Percentiles rank a stretch among this genome's conserved stretches.
These are phyloP conservation scores for Priceomyces castillae DNA, from an alignment of 805 yeast species.

Conservation along the genomic window DNA sequence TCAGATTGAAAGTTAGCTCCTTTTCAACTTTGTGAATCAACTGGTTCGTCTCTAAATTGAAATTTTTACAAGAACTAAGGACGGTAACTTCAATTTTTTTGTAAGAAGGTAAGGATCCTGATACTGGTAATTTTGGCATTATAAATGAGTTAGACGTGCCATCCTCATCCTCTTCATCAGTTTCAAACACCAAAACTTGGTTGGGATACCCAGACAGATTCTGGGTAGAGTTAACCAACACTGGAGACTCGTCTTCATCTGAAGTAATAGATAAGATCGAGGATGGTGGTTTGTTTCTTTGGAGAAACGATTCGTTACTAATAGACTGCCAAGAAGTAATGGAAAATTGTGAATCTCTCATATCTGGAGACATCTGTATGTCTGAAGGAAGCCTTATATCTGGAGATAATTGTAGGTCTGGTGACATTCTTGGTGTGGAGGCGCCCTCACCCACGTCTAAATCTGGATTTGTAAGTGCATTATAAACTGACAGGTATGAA, in stretches of 20 bases:
- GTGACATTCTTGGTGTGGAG: slow-evolving; percentile 3
- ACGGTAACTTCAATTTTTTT: slow-evolving; percentile 20
- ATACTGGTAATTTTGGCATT: slow-evolving; percentile 36
- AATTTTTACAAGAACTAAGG: slow-evolving; percentile 17
- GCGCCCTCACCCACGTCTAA: slow-evolving; percentile 25
- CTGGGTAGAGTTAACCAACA: slow-evolving; percentile 19
- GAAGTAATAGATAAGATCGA: slow-evolving; percentile 26
- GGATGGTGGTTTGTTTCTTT: slow-evolving; percentile 5
- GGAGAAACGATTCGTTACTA: slow-evolving; percentile 18
- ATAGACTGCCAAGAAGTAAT: slow-evolving; percentile 33
- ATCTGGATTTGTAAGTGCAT: slow-evolving; percentile 40
- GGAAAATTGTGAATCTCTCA: slow-evolving; percentile 13
- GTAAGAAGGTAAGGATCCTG: slow-evolving; percentile 11
- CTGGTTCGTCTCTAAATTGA: slow-evolving; percentile 19
- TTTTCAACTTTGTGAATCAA: slow-evolving; percentile 17
- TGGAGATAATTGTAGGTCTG: slow-evolving; percentile 4
- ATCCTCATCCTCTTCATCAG: slow-evolving; percentile 38
- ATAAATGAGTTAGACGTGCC: slow-evolving; percentile 25
- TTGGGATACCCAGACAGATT: slow-evolving; percentile 7
- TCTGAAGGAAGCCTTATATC: slow-evolving; percentile 1
- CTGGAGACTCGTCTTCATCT: slow-evolving; percentile 24
- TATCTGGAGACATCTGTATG: slow-evolving; percentile 8
- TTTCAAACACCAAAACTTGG: slow-evolving; percentile 39
- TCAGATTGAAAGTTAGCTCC: slow-evolving; percentile 10
- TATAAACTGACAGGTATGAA: slow-evolving; percentile 38